These are phyloP conservation scores for Plasmodium gallinaceum DNA, from an alignment of 169 alveolate genomes.

Conservation along the genomic window DNA sequence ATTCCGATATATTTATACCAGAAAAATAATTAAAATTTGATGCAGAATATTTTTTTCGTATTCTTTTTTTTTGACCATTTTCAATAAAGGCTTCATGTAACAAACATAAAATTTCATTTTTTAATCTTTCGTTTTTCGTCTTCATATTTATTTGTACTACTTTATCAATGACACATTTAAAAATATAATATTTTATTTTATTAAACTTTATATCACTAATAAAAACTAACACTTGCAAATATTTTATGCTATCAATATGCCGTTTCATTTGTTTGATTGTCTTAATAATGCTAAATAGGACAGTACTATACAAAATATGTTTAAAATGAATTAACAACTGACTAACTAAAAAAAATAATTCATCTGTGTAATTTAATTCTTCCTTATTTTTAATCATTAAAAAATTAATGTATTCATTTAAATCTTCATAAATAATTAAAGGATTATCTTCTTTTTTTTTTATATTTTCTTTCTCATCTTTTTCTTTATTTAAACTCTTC, in stretches of 20 bases:
- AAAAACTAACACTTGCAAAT: conserved; percentile 25
- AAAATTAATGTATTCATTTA: conserved; percentile 46
- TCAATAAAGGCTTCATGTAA: conserved; percentile 65
- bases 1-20: background rate
- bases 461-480: background rate
- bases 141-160: conserved; percentile 5
- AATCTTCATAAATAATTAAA: conserved; percentile 3
- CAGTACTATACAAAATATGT: conserved; percentile 12
- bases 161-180: conserved; percentile 28
- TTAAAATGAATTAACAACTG: conserved; percentile 27
- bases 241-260: conserved; percentile 4
- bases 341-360: conserved; percentile 23
- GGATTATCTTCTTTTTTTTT: conserved; percentile 20
- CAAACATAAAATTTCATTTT: conserved; percentile 1
- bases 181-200: conserved; percentile 8
- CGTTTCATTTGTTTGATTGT: conserved; percentile 13
- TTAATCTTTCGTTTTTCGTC: background rate
- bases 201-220: conserved; percentile 34
- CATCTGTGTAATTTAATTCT: conserved; percentile 49
- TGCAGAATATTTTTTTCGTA: conserved; percentile 39
- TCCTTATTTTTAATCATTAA: conserved; percentile 41
- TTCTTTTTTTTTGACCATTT: conserved; percentile 31
- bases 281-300: conserved; percentile 32
- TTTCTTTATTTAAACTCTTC: conserved; percentile 2
- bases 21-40: background rate